phyloP scores from a whole-genome alignment of 208 protist genomes.

The Porcisia hertigi region DNA sequence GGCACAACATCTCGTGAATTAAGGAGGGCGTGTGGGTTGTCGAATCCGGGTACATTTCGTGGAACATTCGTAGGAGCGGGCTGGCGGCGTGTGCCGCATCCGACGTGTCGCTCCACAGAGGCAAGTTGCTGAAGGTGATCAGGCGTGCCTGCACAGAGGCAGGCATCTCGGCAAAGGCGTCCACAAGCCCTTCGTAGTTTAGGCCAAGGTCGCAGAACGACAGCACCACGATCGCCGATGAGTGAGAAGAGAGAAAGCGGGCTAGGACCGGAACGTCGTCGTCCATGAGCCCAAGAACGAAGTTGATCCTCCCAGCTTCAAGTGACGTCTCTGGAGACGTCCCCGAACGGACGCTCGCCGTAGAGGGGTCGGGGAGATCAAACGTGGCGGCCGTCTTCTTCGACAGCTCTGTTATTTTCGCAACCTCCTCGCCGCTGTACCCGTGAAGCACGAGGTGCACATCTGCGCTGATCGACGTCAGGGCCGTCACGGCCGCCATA shows the following conservation, averaged over 20 bases:
- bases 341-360: neutral
- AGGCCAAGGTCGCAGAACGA: slow-evolving; percentile 33
- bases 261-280: slow-evolving; percentile 18
- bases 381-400: slow-evolving; percentile 8
- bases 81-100: neutral
- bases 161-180: slow-evolving; percentile 7
- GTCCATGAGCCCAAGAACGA: slow-evolving; percentile 12
- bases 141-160: slow-evolving; percentile 27
- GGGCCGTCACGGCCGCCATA: too few relatives aligned
- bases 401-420: slow-evolving; percentile 10
- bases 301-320: neutral
- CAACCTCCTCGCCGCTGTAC: too few relatives aligned
- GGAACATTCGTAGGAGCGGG: slow-evolving; percentile 21
- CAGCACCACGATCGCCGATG: slow-evolving; percentile 26
- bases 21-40: neutral
- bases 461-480: too few relatives aligned
- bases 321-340: neutral
- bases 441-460: too few relatives aligned
- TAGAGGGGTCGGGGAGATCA: neutral
- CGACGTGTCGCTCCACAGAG: slow-evolving; percentile 42
- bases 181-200: slow-evolving; percentile 24
- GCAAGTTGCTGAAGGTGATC: slow-evolving; percentile 44
- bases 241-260: slow-evolving; percentile 20
- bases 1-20: neutral
- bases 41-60: neutral